These are phyloP conservation scores for Diplogelasinospora grovesii DNA, from an alignment of 495 filamentous ascomycete genomes.

Conservation along the genomic window DNA sequence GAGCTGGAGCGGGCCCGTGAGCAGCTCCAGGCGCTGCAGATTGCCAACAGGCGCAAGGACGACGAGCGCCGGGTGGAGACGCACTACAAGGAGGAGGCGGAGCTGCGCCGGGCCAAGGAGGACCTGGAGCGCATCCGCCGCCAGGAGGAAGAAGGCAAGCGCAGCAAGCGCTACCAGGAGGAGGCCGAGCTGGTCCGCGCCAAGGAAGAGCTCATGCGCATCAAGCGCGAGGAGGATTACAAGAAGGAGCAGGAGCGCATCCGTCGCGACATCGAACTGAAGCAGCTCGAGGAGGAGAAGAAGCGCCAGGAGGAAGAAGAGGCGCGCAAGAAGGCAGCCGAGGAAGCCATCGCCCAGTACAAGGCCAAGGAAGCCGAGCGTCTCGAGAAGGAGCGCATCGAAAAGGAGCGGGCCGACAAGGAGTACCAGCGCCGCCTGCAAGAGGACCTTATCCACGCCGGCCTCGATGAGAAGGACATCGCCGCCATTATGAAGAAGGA, in stretches of 20 bases:
- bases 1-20: constrained; percentile 15
- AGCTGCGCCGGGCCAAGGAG: constrained; percentile 35
- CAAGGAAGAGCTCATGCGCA: constrained; percentile 17
- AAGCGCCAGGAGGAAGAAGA: constrained; percentile 35
- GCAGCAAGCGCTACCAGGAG: constrained; percentile 21
- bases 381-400: constrained; percentile 34
- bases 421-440: constrained; percentile 43
- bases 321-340: constrained; percentile 44
- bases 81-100: constrained; percentile 30
- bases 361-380: constrained; percentile 51
- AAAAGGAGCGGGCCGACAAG: constrained; percentile 44
- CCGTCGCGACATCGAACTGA: constrained; percentile 45
- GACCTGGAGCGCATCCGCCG: constrained; percentile 35
- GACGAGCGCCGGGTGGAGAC: constrained; percentile 2
- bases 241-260: constrained; percentile 42
- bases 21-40: constrained; percentile 15
- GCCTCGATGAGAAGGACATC: constrained; percentile 47
- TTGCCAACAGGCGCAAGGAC: constrained; percentile 14
- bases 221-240: constrained; percentile 34
- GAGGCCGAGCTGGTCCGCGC: constrained; percentile 24
- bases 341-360: constrained; percentile 48
- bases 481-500: constrained; percentile 46
- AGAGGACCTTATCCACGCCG: constrained; percentile 43
- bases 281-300: constrained; percentile 53
- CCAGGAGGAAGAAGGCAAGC: constrained; percentile 38